Evolutionary conservation across 2,329 filamentous ascomycete species (phyloP), one percentile per base, ranked within the genome.

Genomic region (Hymenoscyphus fructigenus): DNA sequence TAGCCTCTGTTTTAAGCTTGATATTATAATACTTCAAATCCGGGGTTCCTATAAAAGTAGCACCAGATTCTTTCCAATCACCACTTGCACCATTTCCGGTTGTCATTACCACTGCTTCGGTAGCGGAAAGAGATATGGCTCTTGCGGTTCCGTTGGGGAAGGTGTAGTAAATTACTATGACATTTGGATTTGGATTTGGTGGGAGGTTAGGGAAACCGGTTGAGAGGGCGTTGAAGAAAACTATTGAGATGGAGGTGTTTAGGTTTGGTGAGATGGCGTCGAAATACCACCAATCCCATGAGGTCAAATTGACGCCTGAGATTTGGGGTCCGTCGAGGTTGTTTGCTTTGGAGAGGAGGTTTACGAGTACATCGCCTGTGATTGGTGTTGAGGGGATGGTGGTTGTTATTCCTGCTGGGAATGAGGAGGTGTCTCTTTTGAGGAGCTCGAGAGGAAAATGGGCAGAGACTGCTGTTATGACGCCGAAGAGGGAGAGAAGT

Each of bases 271-370:
- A 71, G 17, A 79, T 71, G 32, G 69, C 76, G 65, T 79, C 77
- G 53, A 79, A 79, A 65, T 78, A 78, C 78, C 78, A 79, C 77
- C 77, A 79, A 68, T 70, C 67, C 29, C 38, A 70, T 7, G 66
- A 65, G 6, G 63, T 63, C 17, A 17, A 47, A 38, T 72, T 72
- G 56, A 69, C 28, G 2, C 65, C 53, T 20, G 65, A 66, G n/a
- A 72, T 17, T 59, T 71, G 60, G 14, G 70, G 68, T 12, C 64
- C 65, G 50, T 72, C 70, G n/a, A 71, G 53, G 14, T 44, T 44
- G 47, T 20, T 38, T 12, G 34, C 38, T n/a, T 29, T n/a, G 17
- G 57, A 97, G 78, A 97, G 97, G 83, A 98, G 97, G 85, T 98
- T 98, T 85, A 93, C 93, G 23, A 26, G 5, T 9, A 38, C 53